These are phyloP conservation scores for Chenopodium formosanum DNA, from an alignment of 148 eudicot species.

Conservation along the genomic window DNA sequence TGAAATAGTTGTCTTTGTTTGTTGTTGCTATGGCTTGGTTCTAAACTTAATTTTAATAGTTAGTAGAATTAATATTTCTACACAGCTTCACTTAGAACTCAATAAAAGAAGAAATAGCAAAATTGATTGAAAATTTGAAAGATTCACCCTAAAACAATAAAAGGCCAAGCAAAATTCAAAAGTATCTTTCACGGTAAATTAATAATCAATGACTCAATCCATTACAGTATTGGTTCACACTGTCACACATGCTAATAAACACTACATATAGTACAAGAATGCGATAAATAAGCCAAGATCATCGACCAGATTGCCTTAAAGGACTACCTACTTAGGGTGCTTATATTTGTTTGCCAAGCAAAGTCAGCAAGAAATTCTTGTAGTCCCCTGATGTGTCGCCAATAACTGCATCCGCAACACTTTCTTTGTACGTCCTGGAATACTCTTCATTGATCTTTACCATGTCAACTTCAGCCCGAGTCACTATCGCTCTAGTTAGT, in stretches of 20 bases:
- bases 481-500: slow-evolving; percentile 64
- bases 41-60: neutral
- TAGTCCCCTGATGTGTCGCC: slow-evolving; percentile 79
- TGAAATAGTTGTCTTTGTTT: no score
- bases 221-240: neutral
- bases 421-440: slow-evolving; percentile 36
- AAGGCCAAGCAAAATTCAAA: neutral
- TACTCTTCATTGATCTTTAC: slow-evolving; percentile 50
- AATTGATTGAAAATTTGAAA: neutral
- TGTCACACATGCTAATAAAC: neutral
- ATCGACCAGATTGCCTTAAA: neutral
- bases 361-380: slow-evolving; percentile 55
- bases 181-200: neutral
- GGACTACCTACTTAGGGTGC: neutral
- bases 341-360: slow-evolving; percentile 48
- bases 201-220: neutral
- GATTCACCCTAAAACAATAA: neutral
- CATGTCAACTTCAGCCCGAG: slow-evolving; percentile 87
- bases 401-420: slow-evolving; percentile 56
- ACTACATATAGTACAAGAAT: slow-evolving; percentile 1
- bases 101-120: neutral
- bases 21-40: neutral
- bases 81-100: neutral
- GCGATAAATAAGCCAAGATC: neutral
- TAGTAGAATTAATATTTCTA: no score